These are phyloP conservation scores for Rhodamnia argentea DNA, from an alignment of 345 rosid species.

Conservation along the genomic window DNA sequence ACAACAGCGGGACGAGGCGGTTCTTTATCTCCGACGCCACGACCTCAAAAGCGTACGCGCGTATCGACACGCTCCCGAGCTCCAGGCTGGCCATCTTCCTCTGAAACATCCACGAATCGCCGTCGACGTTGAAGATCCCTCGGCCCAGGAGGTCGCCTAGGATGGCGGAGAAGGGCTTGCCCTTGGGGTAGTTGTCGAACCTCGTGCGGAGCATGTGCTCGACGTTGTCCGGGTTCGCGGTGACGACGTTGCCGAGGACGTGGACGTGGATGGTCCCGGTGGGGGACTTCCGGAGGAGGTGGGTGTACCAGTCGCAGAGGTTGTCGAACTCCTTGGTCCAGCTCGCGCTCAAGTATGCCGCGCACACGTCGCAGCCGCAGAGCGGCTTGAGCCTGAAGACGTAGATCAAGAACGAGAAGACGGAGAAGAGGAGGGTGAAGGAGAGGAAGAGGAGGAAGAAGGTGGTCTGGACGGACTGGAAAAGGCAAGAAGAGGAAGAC, in stretches of 20 bases:
- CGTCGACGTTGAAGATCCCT: constrained; percentile 66
- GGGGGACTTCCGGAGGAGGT: constrained; percentile 24
- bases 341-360: constrained; percentile 7
- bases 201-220: constrained; percentile 55
- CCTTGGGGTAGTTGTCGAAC: constrained; percentile 66
- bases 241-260: constrained; percentile 33
- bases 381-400: constrained; percentile 16
- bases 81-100: constrained; percentile 57
- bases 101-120: constrained; percentile 59
- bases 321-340: constrained; percentile 31
- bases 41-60: constrained; percentile 33
- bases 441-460: constrained; percentile 20
- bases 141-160: constrained; percentile 56
- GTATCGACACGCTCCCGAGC: constrained; percentile 40
- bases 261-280: constrained; percentile 34
- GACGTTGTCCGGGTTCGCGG: constrained; percentile 45
- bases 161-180: constrained; percentile 42
- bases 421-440: constrained; percentile 13
- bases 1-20: constrained; percentile 34
- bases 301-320: constrained; percentile 41
- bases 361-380: constrained; percentile 31
- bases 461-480: constrained; percentile 3
- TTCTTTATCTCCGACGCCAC: constrained; percentile 22
- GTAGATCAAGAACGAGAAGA: constrained; percentile 19
- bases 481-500: background rate